Percentiles rank a stretch among this genome's conserved stretches.
phyloP scores from a whole-genome alignment of 495 filamentous ascomycete species.

The Pyrenula aspistea region DNA sequence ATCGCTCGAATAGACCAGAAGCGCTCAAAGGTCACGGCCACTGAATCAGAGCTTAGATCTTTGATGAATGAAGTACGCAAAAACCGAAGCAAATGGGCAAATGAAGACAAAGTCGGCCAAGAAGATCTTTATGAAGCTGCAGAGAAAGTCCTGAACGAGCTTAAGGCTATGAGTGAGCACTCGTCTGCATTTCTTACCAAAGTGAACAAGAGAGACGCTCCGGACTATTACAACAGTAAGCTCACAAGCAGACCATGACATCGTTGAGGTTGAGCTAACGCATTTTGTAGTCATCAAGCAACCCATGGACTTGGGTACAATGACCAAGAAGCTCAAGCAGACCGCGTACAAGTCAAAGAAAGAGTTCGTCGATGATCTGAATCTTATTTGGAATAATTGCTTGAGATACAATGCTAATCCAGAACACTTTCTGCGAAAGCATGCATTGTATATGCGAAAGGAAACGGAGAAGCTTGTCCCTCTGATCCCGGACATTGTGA shows the following conservation, averaged over 20 bases:
- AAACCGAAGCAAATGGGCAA: constrained; percentile 97
- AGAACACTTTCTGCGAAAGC: constrained; percentile 76
- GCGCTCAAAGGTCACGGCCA: constrained; percentile 74
- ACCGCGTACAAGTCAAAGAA: constrained; percentile 84
- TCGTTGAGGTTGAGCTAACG: constrained; percentile 3
- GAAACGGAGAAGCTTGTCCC: constrained; percentile 93
- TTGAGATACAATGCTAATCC: constrained; percentile 89
- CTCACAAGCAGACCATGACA: too few species aligned
- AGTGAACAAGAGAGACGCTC: constrained; percentile 93
- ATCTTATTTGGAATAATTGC: constrained; percentile 94
- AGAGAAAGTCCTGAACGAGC: constrained; percentile 89
- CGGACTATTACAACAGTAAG: constrained; percentile 84
- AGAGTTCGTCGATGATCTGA: constrained; percentile 86
- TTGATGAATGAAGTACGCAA: constrained; percentile 96
- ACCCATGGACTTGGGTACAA: constrained; percentile 94
- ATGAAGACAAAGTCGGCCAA: constrained; percentile 90
- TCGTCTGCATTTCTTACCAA: constrained; percentile 83
- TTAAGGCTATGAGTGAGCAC: constrained; percentile 94
- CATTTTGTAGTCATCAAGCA: constrained; percentile 69
- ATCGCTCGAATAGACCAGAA: constrained; percentile 91
- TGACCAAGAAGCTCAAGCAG: constrained; percentile 94
- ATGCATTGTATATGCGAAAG: constrained; percentile 91
- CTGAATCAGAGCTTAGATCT: constrained; percentile 80
- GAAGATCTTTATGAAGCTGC: constrained; percentile 95
- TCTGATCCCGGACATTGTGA: constrained; percentile 83